Conservation (phyloP, 2,329 filamentous ascomycete species). For the Nigrograna mackinnonii region DNA sequence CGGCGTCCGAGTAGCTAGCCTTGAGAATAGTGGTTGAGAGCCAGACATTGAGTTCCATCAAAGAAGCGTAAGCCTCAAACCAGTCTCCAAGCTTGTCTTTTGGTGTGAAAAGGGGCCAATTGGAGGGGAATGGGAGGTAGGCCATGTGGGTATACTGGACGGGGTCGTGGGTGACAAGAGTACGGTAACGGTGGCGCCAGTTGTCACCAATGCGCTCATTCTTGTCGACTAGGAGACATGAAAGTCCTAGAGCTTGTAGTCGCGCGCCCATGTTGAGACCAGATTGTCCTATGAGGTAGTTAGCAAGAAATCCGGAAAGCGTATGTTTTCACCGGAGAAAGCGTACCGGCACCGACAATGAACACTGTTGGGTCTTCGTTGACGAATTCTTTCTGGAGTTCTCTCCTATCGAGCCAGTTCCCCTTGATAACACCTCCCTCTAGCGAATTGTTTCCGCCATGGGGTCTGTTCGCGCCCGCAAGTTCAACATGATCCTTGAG, state of each 20-base stretch:
- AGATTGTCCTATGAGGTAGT: conserved; percentile 33
- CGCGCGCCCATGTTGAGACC: conserved; percentile 41
- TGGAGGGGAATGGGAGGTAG: conserved; percentile 65
- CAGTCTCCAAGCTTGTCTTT: conserved; percentile 74
- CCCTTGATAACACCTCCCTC: conserved; percentile 55
- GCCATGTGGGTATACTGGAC: conserved; percentile 59
- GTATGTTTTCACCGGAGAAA: too few relatives aligned
- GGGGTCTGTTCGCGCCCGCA: conserved; percentile 51
- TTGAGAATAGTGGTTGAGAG: conserved; percentile 54
- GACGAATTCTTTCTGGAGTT: conserved; percentile 29
- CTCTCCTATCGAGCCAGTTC: conserved; percentile 50
- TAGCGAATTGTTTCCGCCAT: conserved; percentile 66
- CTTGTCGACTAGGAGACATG: conserved; percentile 49
- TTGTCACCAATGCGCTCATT: conserved; percentile 53
- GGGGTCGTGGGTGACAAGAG: conserved; percentile 68
- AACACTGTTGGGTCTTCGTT: conserved; percentile 60
- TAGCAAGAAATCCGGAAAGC: too few relatives aligned
- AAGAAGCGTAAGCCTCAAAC: conserved; percentile 66
- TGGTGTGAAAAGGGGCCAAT: conserved; percentile 72
- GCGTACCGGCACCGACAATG: conserved; percentile 54
- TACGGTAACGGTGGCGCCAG: conserved; percentile 54
- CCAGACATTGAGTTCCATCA: conserved; percentile 73
- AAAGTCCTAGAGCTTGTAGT: conserved; percentile 44
- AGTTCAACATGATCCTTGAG: conserved; percentile 60
- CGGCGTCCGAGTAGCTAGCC: conserved; percentile 55